A percentile compares a stretch with the other conserved stretches of the same genome.
These are phyloP conservation scores for Paramecium biaurelia DNA, from an alignment of 73 alveolate species.

Conservation along the genomic window DNA sequence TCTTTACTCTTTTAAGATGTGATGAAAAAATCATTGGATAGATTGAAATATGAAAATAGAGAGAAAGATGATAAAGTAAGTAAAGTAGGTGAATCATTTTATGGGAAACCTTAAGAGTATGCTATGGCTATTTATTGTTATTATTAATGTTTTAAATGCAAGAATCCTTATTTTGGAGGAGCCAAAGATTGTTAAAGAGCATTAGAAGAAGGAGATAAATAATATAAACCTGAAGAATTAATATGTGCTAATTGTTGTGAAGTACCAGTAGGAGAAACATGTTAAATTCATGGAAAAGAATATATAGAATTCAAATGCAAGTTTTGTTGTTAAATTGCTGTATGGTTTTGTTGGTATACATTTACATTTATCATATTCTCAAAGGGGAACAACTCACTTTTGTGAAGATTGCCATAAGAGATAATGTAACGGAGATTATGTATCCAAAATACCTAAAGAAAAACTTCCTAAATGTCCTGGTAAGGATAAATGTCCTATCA, in stretches of 20 bases:
- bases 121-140: conserved; percentile 90
- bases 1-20: conserved; percentile 70
- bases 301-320: conserved; percentile 40
- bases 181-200: conserved; percentile 91
- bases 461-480: conserved; percentile 77
- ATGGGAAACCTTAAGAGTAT: conserved; percentile 84
- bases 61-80: conserved; percentile 88
- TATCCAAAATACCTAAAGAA: conserved; percentile 6
- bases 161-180: conserved; percentile 97
- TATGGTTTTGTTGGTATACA: conserved; percentile 96
- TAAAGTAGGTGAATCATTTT: conserved; percentile 79
- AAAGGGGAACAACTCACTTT: conserved; percentile 95
- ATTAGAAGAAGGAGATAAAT: conserved; percentile 79
- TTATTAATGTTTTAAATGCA: conserved; percentile 95
- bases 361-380: background rate
- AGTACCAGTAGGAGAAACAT: conserved; percentile 79
- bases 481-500: conserved; percentile 77
- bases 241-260: conserved; percentile 96
- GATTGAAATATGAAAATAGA: conserved; percentile 91
- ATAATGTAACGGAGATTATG: conserved; percentile 93
- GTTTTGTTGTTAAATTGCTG: conserved; percentile 93
- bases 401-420: conserved; percentile 97
- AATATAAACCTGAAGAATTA: conserved; percentile 89
- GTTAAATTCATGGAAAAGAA: conserved; percentile 27
- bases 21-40: conserved; percentile 81